phyloP scores from a whole-genome alignment of 768 basidiomycete genomes.

The Termitomyces sp. region DNA sequence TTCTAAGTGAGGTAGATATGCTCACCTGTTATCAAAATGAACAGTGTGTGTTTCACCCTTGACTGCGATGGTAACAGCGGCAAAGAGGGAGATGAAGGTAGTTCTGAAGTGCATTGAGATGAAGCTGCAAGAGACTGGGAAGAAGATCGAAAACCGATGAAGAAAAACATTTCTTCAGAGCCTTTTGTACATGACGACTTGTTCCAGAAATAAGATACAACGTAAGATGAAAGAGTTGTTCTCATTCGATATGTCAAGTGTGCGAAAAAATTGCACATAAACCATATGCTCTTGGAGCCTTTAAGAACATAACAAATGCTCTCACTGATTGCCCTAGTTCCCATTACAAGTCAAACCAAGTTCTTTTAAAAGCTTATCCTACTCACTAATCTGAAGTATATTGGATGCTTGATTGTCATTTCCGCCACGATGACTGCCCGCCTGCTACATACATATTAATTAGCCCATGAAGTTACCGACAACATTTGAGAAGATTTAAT shows the following conservation, averaged over 20 bases:
- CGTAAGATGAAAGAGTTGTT: background rate
- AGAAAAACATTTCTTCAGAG: background rate
- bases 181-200: background rate
- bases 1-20: background rate
- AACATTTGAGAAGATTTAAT: too few relatives aligned
- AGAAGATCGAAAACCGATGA: background rate
- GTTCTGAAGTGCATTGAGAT: slow-evolving; percentile 9
- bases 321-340: background rate
- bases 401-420: background rate
- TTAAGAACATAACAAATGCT: background rate
- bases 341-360: background rate
- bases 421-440: background rate
- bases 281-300: background rate
- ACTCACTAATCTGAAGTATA: background rate
- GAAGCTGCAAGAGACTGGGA: background rate
- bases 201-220: background rate
- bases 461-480: background rate
- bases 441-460: too few relatives aligned
- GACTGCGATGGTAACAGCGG: slow-evolving; percentile 12
- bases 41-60: slow-evolving; percentile 30
- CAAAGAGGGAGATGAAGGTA: slow-evolving; percentile 12
- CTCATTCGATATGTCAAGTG: background rate
- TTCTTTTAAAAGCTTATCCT: background rate
- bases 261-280: too few relatives aligned
- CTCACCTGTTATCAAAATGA: slow-evolving; percentile 27